These are phyloP conservation scores for Melampsora larici-populina DNA, from an alignment of 1,284 basidiomycete species.

Conservation along the genomic window DNA sequence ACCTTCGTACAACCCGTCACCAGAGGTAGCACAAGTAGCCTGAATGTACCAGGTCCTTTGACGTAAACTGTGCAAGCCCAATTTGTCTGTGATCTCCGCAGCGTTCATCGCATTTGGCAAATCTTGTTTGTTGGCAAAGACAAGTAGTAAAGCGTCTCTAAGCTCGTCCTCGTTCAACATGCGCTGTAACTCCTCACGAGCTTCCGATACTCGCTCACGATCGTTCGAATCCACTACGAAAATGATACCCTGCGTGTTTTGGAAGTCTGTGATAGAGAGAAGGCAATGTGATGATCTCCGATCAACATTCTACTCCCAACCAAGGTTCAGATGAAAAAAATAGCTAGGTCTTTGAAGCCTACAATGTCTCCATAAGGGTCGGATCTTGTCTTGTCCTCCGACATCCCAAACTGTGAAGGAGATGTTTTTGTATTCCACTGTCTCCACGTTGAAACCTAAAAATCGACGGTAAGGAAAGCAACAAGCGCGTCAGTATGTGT, in stretches of 20 bases:
- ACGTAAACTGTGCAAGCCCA: constrained; percentile 92
- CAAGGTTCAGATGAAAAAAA: neutral
- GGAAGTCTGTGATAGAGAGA: constrained; percentile 72
- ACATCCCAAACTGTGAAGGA: constrained; percentile 99
- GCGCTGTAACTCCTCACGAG: constrained; percentile 96
- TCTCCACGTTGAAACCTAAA: constrained; percentile 96
- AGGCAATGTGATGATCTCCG: neutral
- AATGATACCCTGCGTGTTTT: constrained; percentile 99
- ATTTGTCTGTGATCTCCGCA: constrained; percentile 98
- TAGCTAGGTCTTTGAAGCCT: constrained; percentile 53
- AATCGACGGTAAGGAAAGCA: neutral
- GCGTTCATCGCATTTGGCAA: constrained; percentile 99
- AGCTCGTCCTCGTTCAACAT: constrained; percentile 99
- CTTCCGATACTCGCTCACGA: constrained; percentile 98
- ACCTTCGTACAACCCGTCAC: constrained; percentile 98
- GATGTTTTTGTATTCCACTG: constrained; percentile 99
- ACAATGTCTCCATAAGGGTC: constrained; percentile 99
- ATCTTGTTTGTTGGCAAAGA: constrained; percentile 99
- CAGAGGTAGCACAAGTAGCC: constrained; percentile 97
- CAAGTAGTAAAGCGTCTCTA: constrained; percentile 93
- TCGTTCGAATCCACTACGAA: constrained; percentile 99
- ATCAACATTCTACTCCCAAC: too few relatives aligned
- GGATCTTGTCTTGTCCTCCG: constrained; percentile 97
- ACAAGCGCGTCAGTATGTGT: constrained; percentile 48
- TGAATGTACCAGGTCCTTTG: constrained; percentile 99